phyloP scores from a whole-genome alignment of 2,329 filamentous ascomycete genomes.

The Fusarium pilosicola region DNA sequence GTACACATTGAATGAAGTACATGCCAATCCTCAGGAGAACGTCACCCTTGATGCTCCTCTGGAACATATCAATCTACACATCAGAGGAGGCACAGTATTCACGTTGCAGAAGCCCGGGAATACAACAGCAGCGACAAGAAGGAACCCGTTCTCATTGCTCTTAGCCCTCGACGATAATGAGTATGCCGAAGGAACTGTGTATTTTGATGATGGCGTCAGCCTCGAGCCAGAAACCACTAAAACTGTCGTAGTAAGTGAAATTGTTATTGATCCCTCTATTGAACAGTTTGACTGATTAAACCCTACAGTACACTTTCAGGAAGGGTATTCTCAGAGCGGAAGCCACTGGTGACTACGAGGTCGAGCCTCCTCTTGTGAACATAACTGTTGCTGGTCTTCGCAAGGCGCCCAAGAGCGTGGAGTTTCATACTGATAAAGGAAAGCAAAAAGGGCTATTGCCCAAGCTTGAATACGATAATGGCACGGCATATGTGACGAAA shows the following conservation, averaged over 20 bases:
- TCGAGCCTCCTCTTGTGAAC: neutral
- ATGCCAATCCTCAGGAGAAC: neutral
- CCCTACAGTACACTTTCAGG: neutral
- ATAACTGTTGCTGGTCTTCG: neutral
- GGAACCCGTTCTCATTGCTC: neutral
- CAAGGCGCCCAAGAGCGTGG: neutral
- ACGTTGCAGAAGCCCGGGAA: neutral
- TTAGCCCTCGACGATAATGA: neutral
- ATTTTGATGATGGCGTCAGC: neutral
- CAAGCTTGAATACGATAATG: neutral
- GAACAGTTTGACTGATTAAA: accelerated
- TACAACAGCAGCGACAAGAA: neutral
- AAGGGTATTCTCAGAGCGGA: neutral
- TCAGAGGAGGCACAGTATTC: neutral
- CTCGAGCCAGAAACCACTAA: neutral
- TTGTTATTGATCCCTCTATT: accelerated
- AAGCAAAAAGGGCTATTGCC: accelerated
- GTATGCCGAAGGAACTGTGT: neutral
- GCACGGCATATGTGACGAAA: neutral
- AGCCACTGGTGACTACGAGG: neutral
- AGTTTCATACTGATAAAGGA: neutral
- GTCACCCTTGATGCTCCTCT: neutral
- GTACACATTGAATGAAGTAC: neutral
- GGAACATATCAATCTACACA: neutral
- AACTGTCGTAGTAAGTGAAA: neutral